These are phyloP conservation scores for Conidiobolus coronatus DNA, from an alignment of 371 early-diverging fungal species.

Conservation along the genomic window DNA sequence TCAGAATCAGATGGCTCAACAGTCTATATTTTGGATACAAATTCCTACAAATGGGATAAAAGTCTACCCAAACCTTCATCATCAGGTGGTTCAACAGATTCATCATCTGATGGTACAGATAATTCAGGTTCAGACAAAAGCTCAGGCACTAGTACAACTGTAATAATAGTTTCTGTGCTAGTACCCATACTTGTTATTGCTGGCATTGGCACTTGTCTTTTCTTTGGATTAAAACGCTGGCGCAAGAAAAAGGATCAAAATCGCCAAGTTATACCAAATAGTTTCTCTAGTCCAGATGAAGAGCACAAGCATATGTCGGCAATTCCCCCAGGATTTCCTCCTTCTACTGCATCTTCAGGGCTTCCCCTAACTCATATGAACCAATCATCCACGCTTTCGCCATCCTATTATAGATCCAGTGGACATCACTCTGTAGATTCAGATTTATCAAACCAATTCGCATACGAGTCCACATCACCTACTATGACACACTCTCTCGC, in stretches of 20 bases:
- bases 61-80: background rate
- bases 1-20: background rate
- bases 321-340: too few species aligned
- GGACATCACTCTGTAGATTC: too few species aligned
- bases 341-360: too few species aligned
- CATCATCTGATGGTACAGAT: background rate
- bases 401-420: too few species aligned
- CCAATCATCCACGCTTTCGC: too few species aligned
- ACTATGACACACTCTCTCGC: too few species aligned
- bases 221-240: background rate
- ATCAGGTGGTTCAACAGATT: background rate
- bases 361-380: too few species aligned
- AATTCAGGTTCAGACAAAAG: background rate
- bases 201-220: background rate
- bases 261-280: too few species aligned
- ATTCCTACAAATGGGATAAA: background rate
- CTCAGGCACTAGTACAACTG: background rate
- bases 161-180: background rate
- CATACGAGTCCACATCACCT: too few species aligned
- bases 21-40: background rate
- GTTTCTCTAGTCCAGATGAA: too few species aligned
- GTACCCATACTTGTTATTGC: constrained; percentile 1
- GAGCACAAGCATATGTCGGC: too few species aligned
- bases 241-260: constrained; percentile 1
- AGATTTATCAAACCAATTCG: too few species aligned